phyloP scores from a whole-genome alignment of 148 eudicot genomes.

The Nepenthes mirabilis region DNA sequence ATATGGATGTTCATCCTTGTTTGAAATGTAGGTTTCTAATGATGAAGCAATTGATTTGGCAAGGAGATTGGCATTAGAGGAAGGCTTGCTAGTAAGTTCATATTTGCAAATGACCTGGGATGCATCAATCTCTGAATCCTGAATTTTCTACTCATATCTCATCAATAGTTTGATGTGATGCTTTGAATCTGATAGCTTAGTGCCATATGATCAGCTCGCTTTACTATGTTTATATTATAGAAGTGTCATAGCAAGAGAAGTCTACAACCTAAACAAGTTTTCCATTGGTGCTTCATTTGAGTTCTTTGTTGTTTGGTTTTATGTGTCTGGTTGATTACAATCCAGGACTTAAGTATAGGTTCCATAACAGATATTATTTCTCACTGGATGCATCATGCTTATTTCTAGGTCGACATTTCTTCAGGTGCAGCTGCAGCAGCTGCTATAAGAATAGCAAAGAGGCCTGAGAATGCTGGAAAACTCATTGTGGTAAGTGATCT shows the following conservation, averaged over 20 bases:
- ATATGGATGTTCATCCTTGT: background rate
- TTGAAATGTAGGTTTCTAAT: conserved; percentile 31
- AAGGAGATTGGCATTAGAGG: conserved; percentile 47
- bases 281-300: background rate
- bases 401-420: conserved; percentile 53
- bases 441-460: conserved; percentile 43
- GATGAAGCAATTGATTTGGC: conserved; percentile 66
- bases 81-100: conserved; percentile 57
- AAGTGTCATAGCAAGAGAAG: too few species aligned
- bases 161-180: background rate
- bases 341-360: too few species aligned
- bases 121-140: background rate
- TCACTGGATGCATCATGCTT: background rate
- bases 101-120: background rate
- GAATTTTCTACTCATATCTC: background rate
- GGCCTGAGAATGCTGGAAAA: conserved; percentile 64
- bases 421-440: conserved; percentile 74
- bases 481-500: conserved; percentile 35
- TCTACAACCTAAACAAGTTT: background rate
- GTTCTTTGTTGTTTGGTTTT: background rate
- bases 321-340: too few species aligned
- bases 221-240: too few species aligned
- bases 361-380: too few species aligned
- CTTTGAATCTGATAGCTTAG: background rate
- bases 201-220: background rate